Conservation (phyloP, 2,329 filamentous ascomycete species). For the Balansia obtecta region DNA sequence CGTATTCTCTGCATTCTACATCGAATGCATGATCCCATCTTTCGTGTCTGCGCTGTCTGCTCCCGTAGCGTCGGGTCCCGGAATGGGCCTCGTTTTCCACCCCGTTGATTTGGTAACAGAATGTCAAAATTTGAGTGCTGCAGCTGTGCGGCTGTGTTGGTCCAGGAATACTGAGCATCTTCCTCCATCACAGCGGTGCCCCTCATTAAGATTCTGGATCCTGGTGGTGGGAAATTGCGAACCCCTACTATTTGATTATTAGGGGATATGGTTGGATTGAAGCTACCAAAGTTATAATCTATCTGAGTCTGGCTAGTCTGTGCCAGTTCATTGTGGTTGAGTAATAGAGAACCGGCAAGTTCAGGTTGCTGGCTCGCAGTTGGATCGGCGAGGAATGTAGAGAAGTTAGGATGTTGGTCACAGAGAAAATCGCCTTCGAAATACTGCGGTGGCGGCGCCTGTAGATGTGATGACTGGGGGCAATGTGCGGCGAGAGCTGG, state of each 20-base stretch:
- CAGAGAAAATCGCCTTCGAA: neutral
- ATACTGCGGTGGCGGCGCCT: neutral
- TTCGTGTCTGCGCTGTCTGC: slow-evolving; percentile 43
- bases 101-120: slow-evolving; percentile 17
- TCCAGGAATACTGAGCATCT: neutral
- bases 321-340: neutral
- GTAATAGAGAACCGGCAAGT: neutral
- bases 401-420: neutral
- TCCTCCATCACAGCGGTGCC: neutral
- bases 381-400: slow-evolving; percentile 3
- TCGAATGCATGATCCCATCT: slow-evolving; percentile 45
- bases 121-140: slow-evolving; percentile 18
- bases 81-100: slow-evolving; percentile 38
- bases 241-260: neutral
- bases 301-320: neutral
- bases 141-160: neutral
- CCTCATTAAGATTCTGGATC: neutral
- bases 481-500: neutral
- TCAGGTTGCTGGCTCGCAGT: slow-evolving; percentile 1
- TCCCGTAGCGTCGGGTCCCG: slow-evolving; percentile 37
- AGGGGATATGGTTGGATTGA: neutral
- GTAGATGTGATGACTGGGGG: slow-evolving; percentile 1
- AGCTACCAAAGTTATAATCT: neutral
- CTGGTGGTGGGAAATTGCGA: neutral
- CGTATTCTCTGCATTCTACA: slow-evolving; percentile 51